A percentile compares a stretch with the other conserved stretches of the same genome.
Conservation (phyloP, 2,329 filamentous ascomycete genomes). For the Fusarium globosum region DNA sequence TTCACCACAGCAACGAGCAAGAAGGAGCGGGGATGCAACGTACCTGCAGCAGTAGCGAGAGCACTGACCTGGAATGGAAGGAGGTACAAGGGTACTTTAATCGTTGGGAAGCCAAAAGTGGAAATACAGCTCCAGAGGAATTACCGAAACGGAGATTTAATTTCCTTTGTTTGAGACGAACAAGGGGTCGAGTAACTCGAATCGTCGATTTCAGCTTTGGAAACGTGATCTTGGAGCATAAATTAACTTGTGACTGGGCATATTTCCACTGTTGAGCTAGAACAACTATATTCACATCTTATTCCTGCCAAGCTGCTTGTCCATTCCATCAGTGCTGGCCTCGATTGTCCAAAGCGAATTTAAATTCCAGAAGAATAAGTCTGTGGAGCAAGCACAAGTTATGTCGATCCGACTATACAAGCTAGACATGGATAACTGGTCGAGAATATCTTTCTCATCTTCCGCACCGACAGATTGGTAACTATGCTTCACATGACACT, state of each 20-base stretch:
- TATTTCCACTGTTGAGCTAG: background rate
- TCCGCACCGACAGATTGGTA: background rate
- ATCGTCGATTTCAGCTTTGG: slow-evolving; percentile 17
- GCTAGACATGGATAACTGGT: slow-evolving; percentile 15
- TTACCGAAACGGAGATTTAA: slow-evolving; percentile 29
- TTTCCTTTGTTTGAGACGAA: slow-evolving; percentile 28
- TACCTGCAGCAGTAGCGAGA: slow-evolving; percentile 40
- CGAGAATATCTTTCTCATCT: background rate
- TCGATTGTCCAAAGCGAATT: background rate
- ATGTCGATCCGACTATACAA: slow-evolving; percentile 3
- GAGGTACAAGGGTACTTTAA: slow-evolving; percentile 20
- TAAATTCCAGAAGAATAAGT: background rate
- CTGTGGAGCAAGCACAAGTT: background rate
- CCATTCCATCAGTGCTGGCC: background rate
- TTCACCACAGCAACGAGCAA: slow-evolving; percentile 49
- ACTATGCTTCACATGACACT: background rate
- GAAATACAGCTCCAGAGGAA: slow-evolving; percentile 19
- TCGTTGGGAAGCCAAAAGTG: slow-evolving; percentile 18
- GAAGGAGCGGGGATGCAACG: slow-evolving; percentile 34
- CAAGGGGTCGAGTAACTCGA: background rate
- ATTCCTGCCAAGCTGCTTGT: background rate
- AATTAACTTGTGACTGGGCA: background rate
- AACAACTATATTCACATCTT: background rate
- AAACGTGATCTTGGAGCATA: background rate
- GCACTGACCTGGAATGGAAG: slow-evolving; percentile 32